Percentiles rank a stretch among this genome's conserved stretches.
These are phyloP conservation scores for Aureoboletus auriporus DNA, from an alignment of 768 basidiomycete genomes.

Conservation along the genomic window DNA sequence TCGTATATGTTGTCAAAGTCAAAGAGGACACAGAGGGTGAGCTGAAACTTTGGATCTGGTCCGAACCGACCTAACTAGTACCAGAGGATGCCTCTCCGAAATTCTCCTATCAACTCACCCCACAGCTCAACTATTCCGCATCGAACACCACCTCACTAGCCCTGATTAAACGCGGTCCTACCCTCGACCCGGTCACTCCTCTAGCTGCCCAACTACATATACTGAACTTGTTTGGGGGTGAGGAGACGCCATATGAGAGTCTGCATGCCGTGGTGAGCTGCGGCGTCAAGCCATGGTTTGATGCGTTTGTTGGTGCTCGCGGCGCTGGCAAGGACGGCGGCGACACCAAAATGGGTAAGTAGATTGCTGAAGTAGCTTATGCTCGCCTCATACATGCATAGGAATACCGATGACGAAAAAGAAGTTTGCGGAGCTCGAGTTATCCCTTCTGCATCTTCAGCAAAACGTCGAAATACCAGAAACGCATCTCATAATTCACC, in stretches of 20 bases:
- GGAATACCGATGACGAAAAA: constrained; percentile 98
- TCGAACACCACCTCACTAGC: constrained; percentile 84
- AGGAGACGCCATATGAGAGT: constrained; percentile 91
- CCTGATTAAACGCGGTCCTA: constrained; percentile 87
- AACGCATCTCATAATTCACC: constrained; percentile 89
- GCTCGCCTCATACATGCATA: constrained; percentile 18
- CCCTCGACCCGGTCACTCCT: constrained; percentile 75
- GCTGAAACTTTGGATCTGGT: constrained; percentile 12
- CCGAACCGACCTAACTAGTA: constrained; percentile 7
- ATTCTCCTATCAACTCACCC: constrained; percentile 63
- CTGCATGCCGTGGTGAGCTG: constrained; percentile 92
- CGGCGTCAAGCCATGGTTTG: constrained; percentile 97
- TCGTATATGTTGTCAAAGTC: constrained; percentile 78
- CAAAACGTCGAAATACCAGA: constrained; percentile 99
- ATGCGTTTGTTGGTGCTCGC: constrained; percentile 90
- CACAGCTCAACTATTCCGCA: constrained; percentile 75
- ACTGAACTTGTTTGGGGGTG: constrained; percentile 85
- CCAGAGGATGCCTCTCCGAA: constrained; percentile 64
- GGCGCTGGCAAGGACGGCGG: constrained; percentile 69
- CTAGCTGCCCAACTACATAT: constrained; percentile 87
- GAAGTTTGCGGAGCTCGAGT: constrained; percentile 96
- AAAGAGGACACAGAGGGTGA: constrained; percentile 73
- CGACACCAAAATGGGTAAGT: constrained; percentile 78
- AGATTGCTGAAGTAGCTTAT: background rate
- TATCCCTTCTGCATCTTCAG: constrained; percentile 90